Evolutionary conservation across 1,284 basidiomycete species (phyloP).

Genomic region (Pascua guehoae): DNA sequence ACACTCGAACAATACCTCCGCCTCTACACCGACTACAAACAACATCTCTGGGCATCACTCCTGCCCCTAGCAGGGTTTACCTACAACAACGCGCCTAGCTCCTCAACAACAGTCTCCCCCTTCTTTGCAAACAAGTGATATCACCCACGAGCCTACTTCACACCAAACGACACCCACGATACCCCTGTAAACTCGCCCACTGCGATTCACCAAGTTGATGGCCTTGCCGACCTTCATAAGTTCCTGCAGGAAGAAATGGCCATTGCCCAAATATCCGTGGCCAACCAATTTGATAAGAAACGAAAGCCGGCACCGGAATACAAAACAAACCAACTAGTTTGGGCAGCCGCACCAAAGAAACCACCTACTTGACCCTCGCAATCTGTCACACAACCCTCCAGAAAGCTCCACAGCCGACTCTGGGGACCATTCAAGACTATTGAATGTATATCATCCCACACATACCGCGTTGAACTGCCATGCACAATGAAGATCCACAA

Average conservation of each 20-base stretch:
- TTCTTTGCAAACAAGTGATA: constrained; percentile 47
- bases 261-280: too few species aligned
- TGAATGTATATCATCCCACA: too few species aligned
- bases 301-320: too few species aligned
- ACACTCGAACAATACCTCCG: constrained; percentile 49
- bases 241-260: not conserved
- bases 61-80: constrained; percentile 53
- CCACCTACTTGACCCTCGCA: constrained; percentile 34
- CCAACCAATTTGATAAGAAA: too few species aligned
- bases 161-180: not conserved
- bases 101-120: constrained; percentile 23
- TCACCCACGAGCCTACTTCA: constrained; percentile 35
- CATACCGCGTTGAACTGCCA: too few species aligned
- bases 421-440: constrained; percentile 52
- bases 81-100: constrained; percentile 50
- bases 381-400: constrained; percentile 46
- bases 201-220: too few species aligned
- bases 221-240: not conserved
- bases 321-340: not conserved
- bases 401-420: constrained; percentile 48
- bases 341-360: constrained; percentile 17
- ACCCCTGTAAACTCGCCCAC: too few species aligned
- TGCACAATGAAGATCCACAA: too few species aligned
- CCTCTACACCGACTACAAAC: constrained; percentile 40
- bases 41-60: constrained; percentile 53